Base-by-base conservation (phyloP, 2,329 filamentous ascomycete genomes). In the Xylaria sp. region DNA sequence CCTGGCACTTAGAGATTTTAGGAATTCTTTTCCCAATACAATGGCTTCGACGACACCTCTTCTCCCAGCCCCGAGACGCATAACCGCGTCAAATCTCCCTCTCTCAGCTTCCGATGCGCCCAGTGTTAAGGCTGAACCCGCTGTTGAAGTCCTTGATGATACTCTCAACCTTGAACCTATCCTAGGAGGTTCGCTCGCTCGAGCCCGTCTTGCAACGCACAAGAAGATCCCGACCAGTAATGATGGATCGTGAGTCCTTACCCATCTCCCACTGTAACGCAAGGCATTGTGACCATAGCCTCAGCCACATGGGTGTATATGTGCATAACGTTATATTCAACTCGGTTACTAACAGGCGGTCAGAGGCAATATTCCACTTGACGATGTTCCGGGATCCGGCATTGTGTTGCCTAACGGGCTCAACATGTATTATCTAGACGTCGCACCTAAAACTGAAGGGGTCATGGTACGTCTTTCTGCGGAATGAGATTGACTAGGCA, bases 361-460 rank as follows among this genome's bases (percentile, higher is more conserved):
- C 32, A 76, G 75, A 62, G 76, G 75, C 32, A 66, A 70, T 18
- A 66, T 78, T 25, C 65, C 73, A 8, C 73, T 78, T 8, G 74
- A 76, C 4, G 63, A 75, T 10, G 76, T 76, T 15, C 78, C 76
- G 8, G 78, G 77, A 1, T 55, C 74, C 25, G 77, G 77, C n/a
- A 76, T 79, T 46, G 77, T 79, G 37, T 66, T 80, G 39, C 77
- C 77, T 9, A 75, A 77, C 7, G 77, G 77, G 44, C 70, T 77
- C 15, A 77, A 80, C 48, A 70, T 78, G 65, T 80, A 76, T 50
- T 78, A 77, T 59, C 32, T 78, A 18, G 77, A 78, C 66, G 23
- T 79, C 69, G 71, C 76, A 41, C 78, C 78, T 39, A 76, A 76
- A 34, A 72, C 69, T 3, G 75, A 76, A 39, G 75, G 74, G 37